phyloP scores from a whole-genome alignment of 225 moss, liverwort and hornwort genomes.

The Antitrichia curtipendula region DNA sequence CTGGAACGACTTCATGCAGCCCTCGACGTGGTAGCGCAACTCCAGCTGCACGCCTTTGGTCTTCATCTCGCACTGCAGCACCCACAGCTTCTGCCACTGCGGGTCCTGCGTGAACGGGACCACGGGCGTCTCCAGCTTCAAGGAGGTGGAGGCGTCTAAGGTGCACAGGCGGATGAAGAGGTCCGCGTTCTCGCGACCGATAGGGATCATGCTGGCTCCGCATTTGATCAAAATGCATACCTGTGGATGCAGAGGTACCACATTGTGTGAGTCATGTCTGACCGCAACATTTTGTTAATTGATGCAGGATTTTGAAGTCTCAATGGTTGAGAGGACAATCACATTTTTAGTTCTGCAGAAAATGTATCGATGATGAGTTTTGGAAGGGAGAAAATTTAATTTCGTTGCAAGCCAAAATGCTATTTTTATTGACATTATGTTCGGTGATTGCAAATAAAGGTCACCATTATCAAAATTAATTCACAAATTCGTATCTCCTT shows the following conservation, averaged over 20 bases:
- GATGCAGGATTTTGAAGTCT: neutral
- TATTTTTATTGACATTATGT: neutral
- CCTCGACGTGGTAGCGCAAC: constrained; percentile 40
- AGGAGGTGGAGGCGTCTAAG: constrained; percentile 35
- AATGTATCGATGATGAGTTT: neutral
- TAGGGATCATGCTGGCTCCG: neutral
- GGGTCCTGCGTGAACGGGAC: constrained; percentile 11
- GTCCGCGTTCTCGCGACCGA: constrained; percentile 16
- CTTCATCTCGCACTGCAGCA: constrained; percentile 60
- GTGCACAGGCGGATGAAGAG: constrained; percentile 45
- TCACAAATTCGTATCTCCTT: neutral
- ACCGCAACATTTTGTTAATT: neutral
- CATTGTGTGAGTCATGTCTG: neutral
- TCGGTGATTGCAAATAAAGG: neutral
- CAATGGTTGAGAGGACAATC: neutral
- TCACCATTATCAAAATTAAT: neutral
- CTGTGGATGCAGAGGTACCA: neutral
- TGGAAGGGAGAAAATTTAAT: neutral
- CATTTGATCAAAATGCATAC: constrained; percentile 57
- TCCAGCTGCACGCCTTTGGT: constrained; percentile 59
- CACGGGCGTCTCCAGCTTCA: constrained; percentile 53
- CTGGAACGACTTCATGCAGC: constrained; percentile 34
- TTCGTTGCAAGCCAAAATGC: neutral
- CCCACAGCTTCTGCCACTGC: constrained; percentile 74
- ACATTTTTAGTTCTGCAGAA: neutral